Evolutionary conservation across 768 basidiomycete genomes (phyloP), one percentile per base, ranked within the genome.

Genomic region (Trametes punicea): DNA sequence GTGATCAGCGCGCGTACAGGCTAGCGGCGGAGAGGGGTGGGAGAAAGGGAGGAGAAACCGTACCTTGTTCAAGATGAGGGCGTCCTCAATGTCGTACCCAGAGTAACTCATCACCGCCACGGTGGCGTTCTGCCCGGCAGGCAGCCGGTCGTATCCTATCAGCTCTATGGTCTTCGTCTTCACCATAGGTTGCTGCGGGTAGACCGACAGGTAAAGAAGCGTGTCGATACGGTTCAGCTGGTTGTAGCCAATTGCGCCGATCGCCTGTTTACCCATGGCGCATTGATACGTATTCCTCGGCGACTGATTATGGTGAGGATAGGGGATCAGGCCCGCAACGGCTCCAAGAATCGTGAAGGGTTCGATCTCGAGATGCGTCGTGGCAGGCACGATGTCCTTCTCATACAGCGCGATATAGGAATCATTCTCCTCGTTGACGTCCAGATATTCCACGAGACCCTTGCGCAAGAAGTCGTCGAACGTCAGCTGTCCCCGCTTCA

Each of bases 201-300:
- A 99, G 9, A 98, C 94, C 31, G 92, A 89, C 47, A 99, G 81
- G 73, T 99, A 99, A n/a, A 99, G 79, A 34, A 99, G 81, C 0
- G 97, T 99, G 70, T 99, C 97, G 68, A 99, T 98, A 41, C 97
- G 84, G 67, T 93, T 93, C 62, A 98, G 84, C 71, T 99, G 97
- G 70, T 98, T 99, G 73, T 95, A 97, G 0, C 87, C 96, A 59
- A 99, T 99, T 11, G 95, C 95, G 20, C 97, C 97, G 61, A 99
- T 99, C 2, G 97, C 96, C 77, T 99, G 97, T 76, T 99, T 99
- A 51, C 97, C 96, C 96, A 99, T 99, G 52, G 96, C 96, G 67
- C 96, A 99, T 75, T 99, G 96, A 70, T 99, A 99, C 9, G 97
- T 99, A 67, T 99, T 99, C 51, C 97, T 88, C 2, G 97, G 97